phyloP scores from a whole-genome alignment of 129 eudicot species.

The Pittosporum tobira region DNA sequence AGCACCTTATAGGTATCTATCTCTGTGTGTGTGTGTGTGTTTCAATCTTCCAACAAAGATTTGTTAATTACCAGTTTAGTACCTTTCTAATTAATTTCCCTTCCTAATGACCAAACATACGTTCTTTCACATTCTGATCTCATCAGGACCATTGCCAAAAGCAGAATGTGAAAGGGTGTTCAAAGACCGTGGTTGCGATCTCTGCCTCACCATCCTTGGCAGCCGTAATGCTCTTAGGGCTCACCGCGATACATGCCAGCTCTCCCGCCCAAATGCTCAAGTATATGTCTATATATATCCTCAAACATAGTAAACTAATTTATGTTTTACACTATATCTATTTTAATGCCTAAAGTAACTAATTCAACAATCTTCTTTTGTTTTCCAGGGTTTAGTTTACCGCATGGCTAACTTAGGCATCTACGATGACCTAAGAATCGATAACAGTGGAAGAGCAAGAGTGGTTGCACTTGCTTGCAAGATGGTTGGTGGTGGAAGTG shows the following conservation, averaged over 20 bases:
- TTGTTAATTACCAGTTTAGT: not conserved
- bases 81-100: not conserved
- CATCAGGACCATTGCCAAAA: conserved; percentile 86
- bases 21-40: not conserved
- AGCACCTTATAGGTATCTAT: conserved; percentile 83
- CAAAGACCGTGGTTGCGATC: conserved; percentile 74
- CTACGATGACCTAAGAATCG: conserved; percentile 62
- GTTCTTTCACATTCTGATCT: not conserved
- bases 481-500: conserved; percentile 99
- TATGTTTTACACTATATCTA: too few relatives aligned
- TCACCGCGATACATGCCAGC: conserved; percentile 77
- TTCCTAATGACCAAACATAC: not conserved
- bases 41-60: not conserved
- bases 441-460: conserved; percentile 36
- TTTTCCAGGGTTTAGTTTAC: conserved; percentile 39
- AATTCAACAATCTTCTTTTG: too few relatives aligned
- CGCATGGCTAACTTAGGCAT: conserved; percentile 84
- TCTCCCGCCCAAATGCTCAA: conserved; percentile 44
- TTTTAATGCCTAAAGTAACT: too few relatives aligned
- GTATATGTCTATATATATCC: conserved; percentile 48
- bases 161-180: conserved; percentile 87
- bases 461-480: conserved; percentile 89
- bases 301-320: conserved; percentile 1
- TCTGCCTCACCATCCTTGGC: conserved; percentile 56
- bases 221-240: conserved; percentile 66